Evolutionary conservation across 305 asterid genomes (phyloP).

Genomic region (Rubia occidens): DNA sequence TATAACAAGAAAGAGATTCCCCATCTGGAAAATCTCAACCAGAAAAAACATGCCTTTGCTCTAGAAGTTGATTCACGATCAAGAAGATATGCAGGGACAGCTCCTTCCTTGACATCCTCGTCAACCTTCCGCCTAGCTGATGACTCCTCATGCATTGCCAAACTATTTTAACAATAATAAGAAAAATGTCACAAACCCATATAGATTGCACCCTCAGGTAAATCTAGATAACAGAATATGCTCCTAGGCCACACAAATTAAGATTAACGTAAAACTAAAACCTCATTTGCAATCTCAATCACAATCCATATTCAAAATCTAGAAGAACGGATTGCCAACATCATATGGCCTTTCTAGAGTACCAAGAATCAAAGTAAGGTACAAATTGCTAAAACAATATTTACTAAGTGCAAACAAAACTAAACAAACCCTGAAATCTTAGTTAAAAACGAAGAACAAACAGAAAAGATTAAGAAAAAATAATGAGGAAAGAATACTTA

Average conservation of each 20-base stretch:
- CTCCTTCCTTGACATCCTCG: conserved; percentile 79
- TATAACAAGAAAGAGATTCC: conserved; percentile 12
- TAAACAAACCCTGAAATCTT: background rate
- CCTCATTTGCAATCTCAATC: background rate
- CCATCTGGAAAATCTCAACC: background rate
- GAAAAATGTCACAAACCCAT: background rate
- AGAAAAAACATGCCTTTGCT: conserved; percentile 50
- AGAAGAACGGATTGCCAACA: background rate
- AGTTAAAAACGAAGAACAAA: background rate
- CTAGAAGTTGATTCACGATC: conserved; percentile 96
- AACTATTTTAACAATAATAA: conserved; percentile 26
- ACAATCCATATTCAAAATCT: background rate
- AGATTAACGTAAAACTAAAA: background rate
- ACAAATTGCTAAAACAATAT: background rate
- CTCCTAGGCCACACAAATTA: background rate
- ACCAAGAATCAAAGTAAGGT: no score
- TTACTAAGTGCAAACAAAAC: background rate
- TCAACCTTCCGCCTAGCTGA: conserved; percentile 76
- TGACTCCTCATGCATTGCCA: conserved; percentile 89
- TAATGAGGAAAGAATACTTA: conserved; percentile 21
- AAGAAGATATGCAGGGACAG: conserved; percentile 90
- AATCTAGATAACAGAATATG: background rate
- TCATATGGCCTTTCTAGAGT: no score
- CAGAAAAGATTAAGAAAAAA: background rate
- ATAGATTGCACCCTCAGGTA: background rate